Percentiles rank a stretch among this genome's conserved stretches.
Conservation (phyloP, 345 rosid genomes). For the Populus euphratica region DNA sequence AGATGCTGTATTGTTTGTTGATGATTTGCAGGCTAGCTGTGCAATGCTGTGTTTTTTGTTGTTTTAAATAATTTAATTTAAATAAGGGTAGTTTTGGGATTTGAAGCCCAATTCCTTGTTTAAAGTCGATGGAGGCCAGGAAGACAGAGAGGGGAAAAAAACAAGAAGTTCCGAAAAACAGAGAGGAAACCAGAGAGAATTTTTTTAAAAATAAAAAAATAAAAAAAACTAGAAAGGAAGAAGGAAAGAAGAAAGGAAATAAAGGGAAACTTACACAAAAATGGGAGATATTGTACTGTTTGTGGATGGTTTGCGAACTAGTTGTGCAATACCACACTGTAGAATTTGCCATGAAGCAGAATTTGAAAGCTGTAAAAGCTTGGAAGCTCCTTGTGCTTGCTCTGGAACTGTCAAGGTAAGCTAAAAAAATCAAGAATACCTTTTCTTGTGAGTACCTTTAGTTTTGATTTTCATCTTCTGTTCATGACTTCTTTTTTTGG, state of each 20-base stretch:
- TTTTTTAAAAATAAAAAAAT: background rate
- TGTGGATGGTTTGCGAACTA: constrained; percentile 42
- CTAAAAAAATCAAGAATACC: no score
- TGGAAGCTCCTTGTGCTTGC: constrained; percentile 94
- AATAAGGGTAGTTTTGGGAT: constrained; percentile 31
- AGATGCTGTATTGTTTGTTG: constrained; percentile 52
- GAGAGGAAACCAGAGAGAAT: background rate
- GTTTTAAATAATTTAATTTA: background rate
- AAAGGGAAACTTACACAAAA: background rate
- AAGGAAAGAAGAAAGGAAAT: background rate
- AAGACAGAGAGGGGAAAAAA: background rate
- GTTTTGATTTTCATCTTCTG: background rate
- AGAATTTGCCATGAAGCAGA: constrained; percentile 92
- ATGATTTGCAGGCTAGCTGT: constrained; percentile 35
- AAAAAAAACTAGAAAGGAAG: background rate
- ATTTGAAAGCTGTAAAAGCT: constrained; percentile 50
- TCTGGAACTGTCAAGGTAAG: constrained; percentile 88
- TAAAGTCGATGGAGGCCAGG: constrained; percentile 10
- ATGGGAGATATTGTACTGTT: constrained; percentile 62
- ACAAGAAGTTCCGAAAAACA: constrained; percentile 13
- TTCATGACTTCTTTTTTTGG: background rate
- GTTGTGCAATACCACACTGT: constrained; percentile 41
- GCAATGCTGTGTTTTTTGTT: constrained; percentile 18
- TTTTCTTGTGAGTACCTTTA: background rate
- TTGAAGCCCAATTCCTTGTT: background rate